Evolutionary conservation across 768 basidiomycete species (phyloP), one percentile per base, ranked within the genome.

Genomic region (Strobilomyces confusus): DNA sequence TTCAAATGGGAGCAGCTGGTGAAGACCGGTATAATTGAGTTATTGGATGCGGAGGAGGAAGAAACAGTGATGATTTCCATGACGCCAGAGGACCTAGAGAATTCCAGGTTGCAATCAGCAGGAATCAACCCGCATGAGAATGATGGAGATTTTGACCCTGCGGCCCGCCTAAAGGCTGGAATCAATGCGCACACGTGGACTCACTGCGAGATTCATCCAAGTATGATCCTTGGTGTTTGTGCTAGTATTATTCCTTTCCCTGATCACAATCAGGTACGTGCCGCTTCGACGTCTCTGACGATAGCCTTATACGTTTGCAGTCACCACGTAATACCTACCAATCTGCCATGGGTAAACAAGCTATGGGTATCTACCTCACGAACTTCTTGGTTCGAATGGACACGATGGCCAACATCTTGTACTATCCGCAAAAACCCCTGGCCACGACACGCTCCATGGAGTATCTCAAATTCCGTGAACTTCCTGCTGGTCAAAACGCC

Each of bases 271-370:
- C 95, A 97, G 79, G 93, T 92, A 67, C 56, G 84, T 72, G 40
- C 26, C 26, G 30, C 47, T 56, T 34, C 5, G 23, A 13, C 43
- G 45, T 44, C 4, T 42, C 37, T 29, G 36, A 33, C 33, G 8
- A 32, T 34, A n/a, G 15, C 17, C 37, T 56, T 44, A 56, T 52
- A 61, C 19, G 53, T 29, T 49, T 30, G 11, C 58, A 98, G 92
- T 99, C 95, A 54, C 95, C 95, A 60, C 97, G 95, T 84, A 99
- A 99, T 68, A 99, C 95, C 5, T 99, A 99, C 67, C 95, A 99
- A 75, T 98, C 95, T 42, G 95, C 95, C 48, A 99, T 99, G 95
- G 97, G 97, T 62, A 99, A 99, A 75, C 95, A 99, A 83, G 95
- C 95, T 12, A 99, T 99, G 95, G 95, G 97, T 47, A 93, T 98